A percentile compares a stretch with the other conserved stretches of the same genome.
Evolutionary conservation across 2,329 filamentous ascomycete genomes (phyloP).

Genomic region (Decorospora gaudefroyi): DNA sequence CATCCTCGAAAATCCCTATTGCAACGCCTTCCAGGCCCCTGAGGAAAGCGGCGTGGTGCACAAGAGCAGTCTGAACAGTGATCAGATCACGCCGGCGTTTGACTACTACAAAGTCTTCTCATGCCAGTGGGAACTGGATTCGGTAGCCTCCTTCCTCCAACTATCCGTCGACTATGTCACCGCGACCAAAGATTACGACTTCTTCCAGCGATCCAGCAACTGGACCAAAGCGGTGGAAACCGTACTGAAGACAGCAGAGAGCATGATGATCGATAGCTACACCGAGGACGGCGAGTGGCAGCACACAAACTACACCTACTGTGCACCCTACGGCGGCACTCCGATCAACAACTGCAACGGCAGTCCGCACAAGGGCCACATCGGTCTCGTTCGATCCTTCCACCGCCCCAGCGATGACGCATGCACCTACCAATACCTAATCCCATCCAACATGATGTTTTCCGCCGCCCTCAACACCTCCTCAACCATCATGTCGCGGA

Average conservation of each 20-base stretch:
- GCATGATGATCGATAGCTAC: constrained; percentile 56
- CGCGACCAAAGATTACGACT: constrained; percentile 52
- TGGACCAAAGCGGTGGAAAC: constrained; percentile 53
- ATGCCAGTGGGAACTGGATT: constrained; percentile 60
- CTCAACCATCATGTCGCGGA: constrained; percentile 56
- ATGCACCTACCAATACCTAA: constrained; percentile 56
- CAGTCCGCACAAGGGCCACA: constrained; percentile 53
- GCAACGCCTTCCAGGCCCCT: constrained; percentile 59
- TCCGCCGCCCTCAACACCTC: constrained; percentile 62
- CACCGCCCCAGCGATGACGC: constrained; percentile 57
- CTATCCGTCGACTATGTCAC: constrained; percentile 54
- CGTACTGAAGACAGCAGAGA: constrained; percentile 51
- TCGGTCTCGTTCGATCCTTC: constrained; percentile 55
- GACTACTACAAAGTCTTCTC: constrained; percentile 54
- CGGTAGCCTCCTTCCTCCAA: constrained; percentile 56
- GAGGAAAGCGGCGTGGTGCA: constrained; percentile 50
- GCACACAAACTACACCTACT: constrained; percentile 54
- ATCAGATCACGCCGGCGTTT: constrained; percentile 52
- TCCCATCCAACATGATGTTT: constrained; percentile 71
- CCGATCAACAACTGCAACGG: constrained; percentile 59
- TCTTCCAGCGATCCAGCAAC: constrained; percentile 51
- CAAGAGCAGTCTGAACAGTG: constrained; percentile 47
- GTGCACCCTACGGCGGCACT: constrained; percentile 51
- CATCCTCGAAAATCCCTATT: constrained; percentile 62
- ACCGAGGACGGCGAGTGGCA: constrained; percentile 51